Conservation (phyloP, 2,329 filamentous ascomycete species). For the Fusarium cicatricum region DNA sequence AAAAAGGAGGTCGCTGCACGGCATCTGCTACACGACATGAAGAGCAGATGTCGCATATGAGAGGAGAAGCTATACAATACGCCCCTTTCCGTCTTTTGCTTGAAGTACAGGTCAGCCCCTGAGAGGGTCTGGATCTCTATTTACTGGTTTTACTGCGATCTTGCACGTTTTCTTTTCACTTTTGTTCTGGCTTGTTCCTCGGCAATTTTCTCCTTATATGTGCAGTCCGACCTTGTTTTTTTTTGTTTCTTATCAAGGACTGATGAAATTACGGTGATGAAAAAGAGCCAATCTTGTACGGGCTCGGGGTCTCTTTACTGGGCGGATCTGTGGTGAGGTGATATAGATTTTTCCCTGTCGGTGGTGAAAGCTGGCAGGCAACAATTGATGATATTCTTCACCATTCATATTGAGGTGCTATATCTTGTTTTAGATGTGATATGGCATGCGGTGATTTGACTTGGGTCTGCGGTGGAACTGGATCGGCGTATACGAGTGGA, state of each 20-base stretch:
- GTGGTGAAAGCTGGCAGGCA: constrained; percentile 35
- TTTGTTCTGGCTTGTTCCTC: constrained; percentile 25
- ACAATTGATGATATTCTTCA: constrained; percentile 36
- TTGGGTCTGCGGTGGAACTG: constrained; percentile 15
- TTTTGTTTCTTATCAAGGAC: constrained; percentile 34
- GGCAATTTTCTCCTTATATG: constrained; percentile 29
- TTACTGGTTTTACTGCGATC: constrained; percentile 18
- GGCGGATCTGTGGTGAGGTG: constrained; percentile 17
- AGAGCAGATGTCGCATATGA: constrained; percentile 36
- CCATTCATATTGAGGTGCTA: constrained; percentile 3
- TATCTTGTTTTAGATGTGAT: constrained; percentile 7
- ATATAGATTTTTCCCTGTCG: constrained; percentile 25
- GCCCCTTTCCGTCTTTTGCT: constrained; percentile 29
- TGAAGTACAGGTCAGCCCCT: constrained; percentile 33
- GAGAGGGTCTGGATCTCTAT: constrained; percentile 19
- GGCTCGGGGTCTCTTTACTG: constrained; percentile 10
- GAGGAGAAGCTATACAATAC: constrained; percentile 25
- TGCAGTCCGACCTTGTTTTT: constrained; percentile 29
- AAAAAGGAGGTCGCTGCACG: constrained; percentile 33
- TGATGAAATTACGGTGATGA: constrained; percentile 44
- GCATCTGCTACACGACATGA: constrained; percentile 41
- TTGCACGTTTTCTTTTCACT: constrained; percentile 9
- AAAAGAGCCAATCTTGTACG: constrained; percentile 24
- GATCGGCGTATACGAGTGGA: constrained; percentile 14
- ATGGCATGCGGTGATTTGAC: constrained; percentile 4